Percentiles rank a stretch among this genome's conserved stretches.
These are phyloP conservation scores for Phaffomyces opuntiae DNA, from an alignment of 805 yeast genomes.

Conservation along the genomic window DNA sequence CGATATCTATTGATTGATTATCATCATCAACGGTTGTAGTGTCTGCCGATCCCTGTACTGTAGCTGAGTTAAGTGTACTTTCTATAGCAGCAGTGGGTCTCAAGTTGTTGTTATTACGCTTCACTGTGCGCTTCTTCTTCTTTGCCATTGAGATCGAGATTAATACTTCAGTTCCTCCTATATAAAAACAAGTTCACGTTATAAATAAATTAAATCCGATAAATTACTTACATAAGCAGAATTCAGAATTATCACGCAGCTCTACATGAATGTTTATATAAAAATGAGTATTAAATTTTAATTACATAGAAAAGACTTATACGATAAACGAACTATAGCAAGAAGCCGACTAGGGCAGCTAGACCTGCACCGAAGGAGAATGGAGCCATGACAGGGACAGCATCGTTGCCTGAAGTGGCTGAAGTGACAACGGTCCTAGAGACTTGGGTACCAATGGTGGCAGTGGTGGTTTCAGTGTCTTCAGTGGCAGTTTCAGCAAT, in stretches of 20 bases:
- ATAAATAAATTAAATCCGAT: too few relatives aligned
- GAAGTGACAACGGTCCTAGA: slow-evolving; percentile 1
- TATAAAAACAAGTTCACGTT: too few relatives aligned
- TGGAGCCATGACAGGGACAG: background rate
- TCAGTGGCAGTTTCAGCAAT: slow-evolving; percentile 19
- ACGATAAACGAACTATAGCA: background rate
- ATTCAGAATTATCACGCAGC: too few relatives aligned
- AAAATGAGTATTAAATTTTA: too few relatives aligned
- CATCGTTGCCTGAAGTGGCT: background rate
- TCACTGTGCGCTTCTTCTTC: slow-evolving; percentile 13
- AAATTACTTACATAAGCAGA: too few relatives aligned
- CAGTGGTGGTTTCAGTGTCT: slow-evolving; percentile 15
- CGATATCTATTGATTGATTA: background rate
- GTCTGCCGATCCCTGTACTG: background rate
- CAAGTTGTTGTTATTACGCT: background rate
- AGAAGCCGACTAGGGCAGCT: slow-evolving; percentile 8
- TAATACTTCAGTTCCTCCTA: too few relatives aligned
- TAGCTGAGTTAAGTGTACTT: background rate
- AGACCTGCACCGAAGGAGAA: background rate
- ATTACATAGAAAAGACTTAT: too few relatives aligned
- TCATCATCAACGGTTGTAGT: background rate
- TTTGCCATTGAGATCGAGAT: slow-evolving; percentile 8
- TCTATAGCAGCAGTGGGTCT: too few relatives aligned
- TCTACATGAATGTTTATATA: too few relatives aligned
- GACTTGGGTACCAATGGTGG: slow-evolving; percentile 6